Conservation (phyloP, 1,284 basidiomycete genomes). For the Leccinum fuscescens region DNA sequence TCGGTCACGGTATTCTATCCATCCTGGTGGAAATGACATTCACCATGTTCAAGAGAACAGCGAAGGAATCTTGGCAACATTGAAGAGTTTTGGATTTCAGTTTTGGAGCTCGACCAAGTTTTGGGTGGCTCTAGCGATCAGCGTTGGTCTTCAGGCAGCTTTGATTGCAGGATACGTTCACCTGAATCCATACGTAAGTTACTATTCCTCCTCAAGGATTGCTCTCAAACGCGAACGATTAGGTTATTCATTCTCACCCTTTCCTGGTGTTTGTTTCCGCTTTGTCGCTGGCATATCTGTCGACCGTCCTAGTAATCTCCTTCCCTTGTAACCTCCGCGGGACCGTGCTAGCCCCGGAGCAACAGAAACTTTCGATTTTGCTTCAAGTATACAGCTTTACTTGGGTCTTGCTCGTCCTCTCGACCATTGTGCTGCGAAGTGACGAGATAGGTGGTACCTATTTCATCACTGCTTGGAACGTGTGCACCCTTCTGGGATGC, state of each 20-base stretch:
- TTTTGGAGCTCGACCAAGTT: conserved; percentile 54
- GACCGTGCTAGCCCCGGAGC: conserved; percentile 27
- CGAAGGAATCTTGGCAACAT: conserved; percentile 4
- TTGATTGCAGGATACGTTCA: conserved; percentile 49
- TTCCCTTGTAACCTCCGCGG: conserved; percentile 21
- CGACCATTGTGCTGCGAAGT: conserved; percentile 45
- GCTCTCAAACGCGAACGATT: conserved; percentile 6
- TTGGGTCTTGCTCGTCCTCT: conserved; percentile 54
- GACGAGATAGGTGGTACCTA: conserved; percentile 54
- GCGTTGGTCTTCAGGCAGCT: conserved; percentile 44
- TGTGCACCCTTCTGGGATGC: conserved; percentile 47
- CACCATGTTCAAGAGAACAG: conserved; percentile 8
- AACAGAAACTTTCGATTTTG: conserved; percentile 44
- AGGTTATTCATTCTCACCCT: conserved; percentile 63
- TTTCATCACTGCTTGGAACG: conserved; percentile 56
- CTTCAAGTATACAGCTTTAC: conserved; percentile 53
- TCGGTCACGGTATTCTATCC: conserved; percentile 20
- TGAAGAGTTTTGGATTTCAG: conserved; percentile 23
- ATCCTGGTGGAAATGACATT: conserved; percentile 6
- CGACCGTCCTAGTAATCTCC: conserved; percentile 21
- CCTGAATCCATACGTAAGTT: conserved; percentile 64
- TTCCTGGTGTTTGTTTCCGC: conserved; percentile 51
- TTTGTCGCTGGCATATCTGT: conserved; percentile 50
- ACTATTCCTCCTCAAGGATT: not conserved
- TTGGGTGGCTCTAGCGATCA: conserved; percentile 53